phyloP scores from a whole-genome alignment of 805 yeast genomes.

The Suhomyces xylopsoci region DNA sequence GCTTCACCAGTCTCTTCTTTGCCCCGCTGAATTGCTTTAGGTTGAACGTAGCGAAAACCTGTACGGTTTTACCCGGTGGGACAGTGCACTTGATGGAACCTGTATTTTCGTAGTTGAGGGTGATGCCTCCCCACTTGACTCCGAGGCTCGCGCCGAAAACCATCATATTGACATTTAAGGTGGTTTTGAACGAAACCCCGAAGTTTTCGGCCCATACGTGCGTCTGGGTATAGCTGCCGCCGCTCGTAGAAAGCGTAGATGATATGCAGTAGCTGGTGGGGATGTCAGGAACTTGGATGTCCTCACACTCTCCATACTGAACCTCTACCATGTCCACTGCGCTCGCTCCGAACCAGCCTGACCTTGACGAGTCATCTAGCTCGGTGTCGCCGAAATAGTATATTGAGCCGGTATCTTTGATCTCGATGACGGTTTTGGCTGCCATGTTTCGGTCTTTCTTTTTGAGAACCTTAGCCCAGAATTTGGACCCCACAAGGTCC shows the following conservation, averaged over 20 bases:
- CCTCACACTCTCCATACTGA: slow-evolving; percentile 11
- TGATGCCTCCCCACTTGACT: neutral
- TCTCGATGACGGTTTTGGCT: slow-evolving; percentile 5
- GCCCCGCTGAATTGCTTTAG: slow-evolving; percentile 15
- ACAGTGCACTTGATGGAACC: slow-evolving; percentile 17
- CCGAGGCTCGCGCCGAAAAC: neutral
- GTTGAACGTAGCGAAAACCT: slow-evolving; percentile 15
- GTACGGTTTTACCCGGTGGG: slow-evolving; percentile 15
- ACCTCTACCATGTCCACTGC: slow-evolving; percentile 19
- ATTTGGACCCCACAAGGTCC: slow-evolving; percentile 8
- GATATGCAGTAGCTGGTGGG: slow-evolving; percentile 19
- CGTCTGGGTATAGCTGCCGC: slow-evolving; percentile 15
- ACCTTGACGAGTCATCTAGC: neutral
- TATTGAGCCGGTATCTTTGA: slow-evolving; percentile 7
- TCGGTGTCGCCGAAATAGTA: slow-evolving; percentile 10
- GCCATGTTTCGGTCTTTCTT: slow-evolving; percentile 6
- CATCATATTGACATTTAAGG: neutral
- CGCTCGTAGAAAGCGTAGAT: slow-evolving; percentile 13
- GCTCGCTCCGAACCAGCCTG: neutral
- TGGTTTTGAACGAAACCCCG: neutral
- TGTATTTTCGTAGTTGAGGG: slow-evolving; percentile 2
- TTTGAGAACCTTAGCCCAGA: slow-evolving; percentile 10
- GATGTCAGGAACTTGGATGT: slow-evolving; percentile 1
- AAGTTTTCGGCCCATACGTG: slow-evolving; percentile 8
- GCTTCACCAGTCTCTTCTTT: slow-evolving; percentile 3